Evolutionary conservation across 495 filamentous ascomycete species (phyloP).

Genomic region (Collariella sp.): DNA sequence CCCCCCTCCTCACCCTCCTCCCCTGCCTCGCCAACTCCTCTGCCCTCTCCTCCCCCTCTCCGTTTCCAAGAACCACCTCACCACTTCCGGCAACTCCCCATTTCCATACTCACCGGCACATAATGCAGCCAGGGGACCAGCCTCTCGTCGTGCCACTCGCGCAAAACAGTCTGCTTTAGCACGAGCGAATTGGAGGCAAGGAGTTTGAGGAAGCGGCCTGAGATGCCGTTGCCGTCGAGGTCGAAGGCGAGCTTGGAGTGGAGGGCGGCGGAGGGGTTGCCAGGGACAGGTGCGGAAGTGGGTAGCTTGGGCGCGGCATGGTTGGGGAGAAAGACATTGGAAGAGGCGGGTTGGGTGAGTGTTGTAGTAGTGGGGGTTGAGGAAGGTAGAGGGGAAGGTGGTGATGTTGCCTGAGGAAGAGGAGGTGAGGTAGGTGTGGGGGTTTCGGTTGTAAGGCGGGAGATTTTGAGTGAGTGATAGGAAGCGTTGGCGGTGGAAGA

Average conservation of each 20-base stretch:
- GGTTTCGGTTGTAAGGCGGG: not conserved
- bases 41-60: not conserved
- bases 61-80: slow-evolving; percentile 33
- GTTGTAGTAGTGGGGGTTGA: slow-evolving; percentile 14
- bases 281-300: slow-evolving; percentile 21
- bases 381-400: slow-evolving; percentile 4
- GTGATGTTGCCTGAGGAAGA: slow-evolving; percentile 1
- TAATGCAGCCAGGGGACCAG: slow-evolving; percentile 43
- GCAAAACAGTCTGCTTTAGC: slow-evolving; percentile 42
- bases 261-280: slow-evolving; percentile 16
- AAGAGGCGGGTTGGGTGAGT: slow-evolving; percentile 7
- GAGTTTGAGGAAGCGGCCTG: slow-evolving; percentile 42
- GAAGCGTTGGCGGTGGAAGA: slow-evolving; percentile 43
- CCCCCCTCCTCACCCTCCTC: not conserved
- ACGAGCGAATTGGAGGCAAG: slow-evolving; percentile 34
- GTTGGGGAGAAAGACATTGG: not conserved
- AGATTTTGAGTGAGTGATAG: slow-evolving; percentile 29
- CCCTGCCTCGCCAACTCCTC: not conserved
- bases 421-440: slow-evolving; percentile 16
- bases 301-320: not conserved
- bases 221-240: slow-evolving; percentile 49
- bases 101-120: slow-evolving; percentile 14
- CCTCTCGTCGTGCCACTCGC: slow-evolving; percentile 53
- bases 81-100: slow-evolving; percentile 18
- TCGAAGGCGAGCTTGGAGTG: slow-evolving; percentile 35